These are phyloP conservation scores for Carallia brachiata DNA, from an alignment of 345 rosid genomes.

Conservation along the genomic window DNA sequence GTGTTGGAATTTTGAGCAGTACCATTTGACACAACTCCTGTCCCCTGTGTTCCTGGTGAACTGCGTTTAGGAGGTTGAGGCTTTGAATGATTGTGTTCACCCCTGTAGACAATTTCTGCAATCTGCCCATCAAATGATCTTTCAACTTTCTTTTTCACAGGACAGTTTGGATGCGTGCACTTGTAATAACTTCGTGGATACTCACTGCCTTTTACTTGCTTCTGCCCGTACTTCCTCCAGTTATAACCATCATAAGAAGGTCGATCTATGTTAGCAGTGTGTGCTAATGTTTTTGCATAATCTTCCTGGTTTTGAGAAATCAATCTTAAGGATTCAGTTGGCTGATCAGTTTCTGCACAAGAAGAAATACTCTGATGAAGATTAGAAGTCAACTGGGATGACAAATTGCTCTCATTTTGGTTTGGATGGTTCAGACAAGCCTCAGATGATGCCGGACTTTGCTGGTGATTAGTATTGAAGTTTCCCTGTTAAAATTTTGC, in stretches of 20 bases:
- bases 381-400: slow-evolving; percentile 34
- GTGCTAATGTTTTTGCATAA: slow-evolving; percentile 34
- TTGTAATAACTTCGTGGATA: slow-evolving; percentile 93
- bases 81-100: slow-evolving; percentile 85
- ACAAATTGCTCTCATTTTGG: slow-evolving; percentile 36
- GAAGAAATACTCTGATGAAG: slow-evolving; percentile 28
- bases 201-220: slow-evolving; percentile 98
- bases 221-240: slow-evolving; percentile 98
- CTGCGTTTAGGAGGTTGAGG: slow-evolving; percentile 69
- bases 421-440: slow-evolving; percentile 26
- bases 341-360: slow-evolving; percentile 26
- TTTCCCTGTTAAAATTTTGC: slow-evolving; percentile 43
- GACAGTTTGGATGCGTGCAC: slow-evolving; percentile 89
- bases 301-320: slow-evolving; percentile 38
- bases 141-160: slow-evolving; percentile 93
- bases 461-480: slow-evolving; percentile 33
- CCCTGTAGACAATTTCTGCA: slow-evolving; percentile 91
- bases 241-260: slow-evolving; percentile 92
- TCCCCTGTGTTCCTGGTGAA: slow-evolving; percentile 45
- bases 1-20: slow-evolving; percentile 35
- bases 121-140: slow-evolving; percentile 83
- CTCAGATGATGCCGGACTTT: slow-evolving; percentile 26
- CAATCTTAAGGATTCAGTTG: slow-evolving; percentile 31
- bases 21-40: slow-evolving; percentile 38
- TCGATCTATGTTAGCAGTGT: slow-evolving; percentile 36